These are phyloP conservation scores for Erodium moschatum DNA, from an alignment of 441 rosid genomes.

Conservation along the genomic window DNA sequence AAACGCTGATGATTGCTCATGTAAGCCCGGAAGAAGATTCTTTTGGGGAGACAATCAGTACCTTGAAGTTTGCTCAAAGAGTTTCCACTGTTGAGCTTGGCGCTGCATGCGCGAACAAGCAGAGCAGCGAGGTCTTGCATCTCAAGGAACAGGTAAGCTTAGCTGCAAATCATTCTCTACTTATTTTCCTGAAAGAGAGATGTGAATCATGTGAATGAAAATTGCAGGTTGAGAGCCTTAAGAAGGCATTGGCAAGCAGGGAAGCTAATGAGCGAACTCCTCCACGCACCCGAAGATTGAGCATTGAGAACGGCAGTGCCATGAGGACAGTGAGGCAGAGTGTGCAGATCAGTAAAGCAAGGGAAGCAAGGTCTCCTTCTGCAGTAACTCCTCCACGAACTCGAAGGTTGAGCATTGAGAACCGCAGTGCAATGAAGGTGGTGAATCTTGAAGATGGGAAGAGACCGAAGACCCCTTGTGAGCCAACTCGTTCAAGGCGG, in stretches of 20 bases:
- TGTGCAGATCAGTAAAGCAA: background rate
- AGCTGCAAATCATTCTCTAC: background rate
- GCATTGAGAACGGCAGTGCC: background rate
- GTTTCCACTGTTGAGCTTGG: slow-evolving; percentile 79
- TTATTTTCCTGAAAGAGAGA: background rate
- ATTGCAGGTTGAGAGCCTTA: slow-evolving; percentile 70
- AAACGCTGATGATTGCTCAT: slow-evolving; percentile 91
- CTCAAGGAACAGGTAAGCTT: slow-evolving; percentile 61
- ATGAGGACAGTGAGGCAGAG: slow-evolving; percentile 3
- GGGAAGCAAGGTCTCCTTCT: slow-evolving; percentile 18
- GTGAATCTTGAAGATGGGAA: slow-evolving; percentile 34
- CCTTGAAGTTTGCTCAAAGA: slow-evolving; percentile 85
- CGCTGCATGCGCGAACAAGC: slow-evolving; percentile 69
- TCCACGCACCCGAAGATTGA: slow-evolving; percentile 2
- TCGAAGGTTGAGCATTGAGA: slow-evolving; percentile 57
- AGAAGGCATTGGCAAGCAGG: slow-evolving; percentile 60
- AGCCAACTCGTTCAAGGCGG: slow-evolving; percentile 39
- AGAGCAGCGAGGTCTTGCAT: slow-evolving; percentile 65
- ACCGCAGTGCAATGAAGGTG: slow-evolving; percentile 37
- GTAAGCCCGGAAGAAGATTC: slow-evolving; percentile 82
- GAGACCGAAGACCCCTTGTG: slow-evolving; percentile 41
- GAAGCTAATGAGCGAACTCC: slow-evolving; percentile 24
- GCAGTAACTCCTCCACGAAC: slow-evolving; percentile 36
- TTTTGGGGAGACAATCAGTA: slow-evolving; percentile 69
- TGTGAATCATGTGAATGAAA: background rate